Conservation (phyloP, 768 basidiomycete species). For the Xerocomellus amylosporus region DNA sequence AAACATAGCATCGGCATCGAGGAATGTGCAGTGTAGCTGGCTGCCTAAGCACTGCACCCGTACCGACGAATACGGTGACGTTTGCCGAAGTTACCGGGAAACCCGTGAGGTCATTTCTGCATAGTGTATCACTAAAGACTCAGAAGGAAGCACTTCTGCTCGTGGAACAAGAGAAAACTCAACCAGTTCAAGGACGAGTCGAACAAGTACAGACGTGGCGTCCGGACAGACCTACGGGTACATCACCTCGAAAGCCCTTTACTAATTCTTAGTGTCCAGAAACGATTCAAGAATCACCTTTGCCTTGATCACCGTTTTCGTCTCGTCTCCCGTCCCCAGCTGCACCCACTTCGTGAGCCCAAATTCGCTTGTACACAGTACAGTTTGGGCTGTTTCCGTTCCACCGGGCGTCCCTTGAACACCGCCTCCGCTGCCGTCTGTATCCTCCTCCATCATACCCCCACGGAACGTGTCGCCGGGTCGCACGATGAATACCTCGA, state of each 20-base stretch:
- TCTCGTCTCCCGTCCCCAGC: background rate
- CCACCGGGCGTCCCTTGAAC: background rate
- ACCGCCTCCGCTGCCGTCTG: background rate
- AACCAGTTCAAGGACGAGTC: too few relatives aligned
- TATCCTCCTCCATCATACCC: background rate
- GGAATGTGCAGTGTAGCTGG: background rate
- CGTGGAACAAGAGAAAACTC: background rate
- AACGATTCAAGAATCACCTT: slow-evolving; percentile 4
- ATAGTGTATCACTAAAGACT: background rate
- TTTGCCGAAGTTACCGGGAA: background rate
- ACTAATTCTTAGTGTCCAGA: background rate
- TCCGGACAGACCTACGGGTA: background rate
- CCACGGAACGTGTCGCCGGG: background rate
- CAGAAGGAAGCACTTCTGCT: background rate
- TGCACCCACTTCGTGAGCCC: background rate
- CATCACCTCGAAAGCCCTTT: background rate
- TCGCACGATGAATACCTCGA: background rate
- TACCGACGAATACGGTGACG: too few relatives aligned
- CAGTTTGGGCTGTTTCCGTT: background rate
- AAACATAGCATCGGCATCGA: background rate
- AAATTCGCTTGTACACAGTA: background rate
- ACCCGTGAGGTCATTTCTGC: background rate
- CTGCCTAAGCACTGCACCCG: background rate
- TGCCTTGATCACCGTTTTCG: background rate
- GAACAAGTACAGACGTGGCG: background rate